Evolutionary conservation across 2,329 filamentous ascomycete species (phyloP).

Genomic region (Ceratocystis papillata): DNA sequence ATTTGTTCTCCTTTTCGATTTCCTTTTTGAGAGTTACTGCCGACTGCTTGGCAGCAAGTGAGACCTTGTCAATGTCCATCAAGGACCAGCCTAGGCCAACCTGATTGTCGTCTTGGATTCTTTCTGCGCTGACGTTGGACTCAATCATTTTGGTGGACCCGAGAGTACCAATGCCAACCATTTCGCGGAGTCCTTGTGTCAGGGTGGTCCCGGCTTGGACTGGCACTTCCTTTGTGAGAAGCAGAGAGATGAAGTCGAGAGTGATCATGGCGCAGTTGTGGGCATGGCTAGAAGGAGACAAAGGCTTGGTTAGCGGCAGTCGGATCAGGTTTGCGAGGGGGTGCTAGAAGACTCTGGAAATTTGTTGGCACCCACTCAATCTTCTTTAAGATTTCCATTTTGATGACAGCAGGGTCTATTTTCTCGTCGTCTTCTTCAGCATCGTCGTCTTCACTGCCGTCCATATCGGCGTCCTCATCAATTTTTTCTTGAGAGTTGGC

Average conservation of each 20-base stretch:
- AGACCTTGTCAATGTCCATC: conserved; percentile 62
- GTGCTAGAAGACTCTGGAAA: too few relatives aligned
- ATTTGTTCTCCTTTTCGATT: conserved; percentile 67
- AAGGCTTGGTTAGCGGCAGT: neutral
- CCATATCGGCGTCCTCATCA: conserved; percentile 39
- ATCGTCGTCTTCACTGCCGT: conserved; percentile 32
- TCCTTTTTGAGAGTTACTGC: conserved; percentile 64
- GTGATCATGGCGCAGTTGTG: conserved; percentile 55
- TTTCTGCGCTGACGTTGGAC: conserved; percentile 46
- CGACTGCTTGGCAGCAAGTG: conserved; percentile 61
- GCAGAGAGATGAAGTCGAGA: conserved; percentile 72
- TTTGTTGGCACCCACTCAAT: conserved; percentile 40
- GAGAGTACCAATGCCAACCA: conserved; percentile 63
- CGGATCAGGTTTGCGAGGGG: too few relatives aligned
- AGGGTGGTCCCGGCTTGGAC: conserved; percentile 59
- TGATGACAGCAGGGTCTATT: conserved; percentile 39
- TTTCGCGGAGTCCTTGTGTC: conserved; percentile 57
- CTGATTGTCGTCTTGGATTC: conserved; percentile 45
- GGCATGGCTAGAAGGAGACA: conserved; percentile 33
- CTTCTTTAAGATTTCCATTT: conserved; percentile 47
- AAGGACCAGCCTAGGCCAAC: conserved; percentile 63
- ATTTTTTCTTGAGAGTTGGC: conserved; percentile 28
- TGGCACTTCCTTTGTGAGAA: conserved; percentile 72
- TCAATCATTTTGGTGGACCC: conserved; percentile 55
- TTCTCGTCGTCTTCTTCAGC: conserved; percentile 34